Percentiles rank a stretch among this genome's conserved stretches.
Evolutionary conservation across 2,329 filamentous ascomycete species (phyloP).

Genomic region (Xylaria sp.): DNA sequence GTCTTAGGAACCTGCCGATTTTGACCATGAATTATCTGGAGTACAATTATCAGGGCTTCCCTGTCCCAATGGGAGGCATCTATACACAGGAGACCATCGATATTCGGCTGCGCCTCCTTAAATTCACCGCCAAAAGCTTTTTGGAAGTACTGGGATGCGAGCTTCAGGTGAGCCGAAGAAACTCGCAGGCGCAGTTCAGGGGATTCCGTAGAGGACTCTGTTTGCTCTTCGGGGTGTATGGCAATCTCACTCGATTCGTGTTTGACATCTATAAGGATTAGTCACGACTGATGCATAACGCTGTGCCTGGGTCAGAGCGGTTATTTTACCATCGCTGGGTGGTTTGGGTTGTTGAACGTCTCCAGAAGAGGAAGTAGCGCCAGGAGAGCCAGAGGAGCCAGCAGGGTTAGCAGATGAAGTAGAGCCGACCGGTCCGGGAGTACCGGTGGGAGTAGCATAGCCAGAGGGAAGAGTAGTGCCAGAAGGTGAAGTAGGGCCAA

Average conservation of each 20-base stretch:
- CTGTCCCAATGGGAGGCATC: slow-evolving; percentile 4
- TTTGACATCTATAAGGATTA: neutral
- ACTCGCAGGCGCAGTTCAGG: neutral
- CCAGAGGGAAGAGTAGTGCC: too few species aligned
- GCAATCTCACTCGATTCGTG: neutral
- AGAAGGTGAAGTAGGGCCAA: too few species aligned
- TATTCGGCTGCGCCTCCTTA: neutral
- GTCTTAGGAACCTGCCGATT: neutral
- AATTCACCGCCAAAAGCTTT: neutral
- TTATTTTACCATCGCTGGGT: neutral
- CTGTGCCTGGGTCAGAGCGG: neutral
- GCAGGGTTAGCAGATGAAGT: neutral
- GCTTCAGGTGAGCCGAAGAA: slow-evolving; percentile 11
- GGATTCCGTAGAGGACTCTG: neutral
- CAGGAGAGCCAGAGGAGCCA: neutral
- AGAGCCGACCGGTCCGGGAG: neutral
- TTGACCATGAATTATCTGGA: neutral
- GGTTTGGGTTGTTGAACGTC: neutral
- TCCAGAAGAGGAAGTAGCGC: neutral
- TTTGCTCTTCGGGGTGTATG: neutral
- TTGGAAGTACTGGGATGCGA: slow-evolving; percentile 11
- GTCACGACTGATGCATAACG: neutral
- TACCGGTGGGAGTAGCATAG: neutral
- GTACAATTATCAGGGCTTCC: neutral
- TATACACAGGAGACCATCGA: neutral